Evolutionary conservation across 1,284 basidiomycete species (phyloP).

Genomic region (Polyporus tsugae): DNA sequence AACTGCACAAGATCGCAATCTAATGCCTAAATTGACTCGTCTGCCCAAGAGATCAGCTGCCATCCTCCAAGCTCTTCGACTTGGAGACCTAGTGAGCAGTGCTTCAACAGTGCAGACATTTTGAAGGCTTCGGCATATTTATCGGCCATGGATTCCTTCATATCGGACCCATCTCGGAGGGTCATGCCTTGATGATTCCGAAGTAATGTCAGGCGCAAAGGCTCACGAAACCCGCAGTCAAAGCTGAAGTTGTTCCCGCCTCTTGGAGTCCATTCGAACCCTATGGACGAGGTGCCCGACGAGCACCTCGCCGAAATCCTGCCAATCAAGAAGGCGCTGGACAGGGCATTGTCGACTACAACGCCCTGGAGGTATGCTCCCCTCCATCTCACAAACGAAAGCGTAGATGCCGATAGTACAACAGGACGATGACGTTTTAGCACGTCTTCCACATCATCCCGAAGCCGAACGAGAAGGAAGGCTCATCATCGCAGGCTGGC

Average conservation of each 20-base stretch:
- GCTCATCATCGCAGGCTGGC: too few relatives aligned
- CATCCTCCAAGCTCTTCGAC: constrained; percentile 81
- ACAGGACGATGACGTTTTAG: constrained; percentile 83
- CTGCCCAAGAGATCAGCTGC: constrained; percentile 61
- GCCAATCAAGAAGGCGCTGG: constrained; percentile 78
- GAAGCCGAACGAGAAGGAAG: constrained; percentile 76
- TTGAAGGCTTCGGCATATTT: too few relatives aligned
- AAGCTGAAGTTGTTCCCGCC: background rate
- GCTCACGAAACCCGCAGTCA: too few relatives aligned
- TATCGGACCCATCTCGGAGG: constrained; percentile 81
- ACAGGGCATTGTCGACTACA: constrained; percentile 80
- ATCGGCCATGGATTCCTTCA: constrained; percentile 62
- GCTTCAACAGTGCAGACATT: too few relatives aligned
- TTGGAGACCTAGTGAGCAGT: background rate
- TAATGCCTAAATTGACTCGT: background rate
- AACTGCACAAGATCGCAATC: background rate
- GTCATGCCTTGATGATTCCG: constrained; percentile 88
- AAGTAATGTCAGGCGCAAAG: constrained; percentile 60
- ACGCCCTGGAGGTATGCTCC: constrained; percentile 72
- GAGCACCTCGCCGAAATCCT: constrained; percentile 78
- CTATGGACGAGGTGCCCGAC: constrained; percentile 83
- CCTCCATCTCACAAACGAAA: background rate
- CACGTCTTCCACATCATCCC: constrained; percentile 91
- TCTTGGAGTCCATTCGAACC: constrained; percentile 73
- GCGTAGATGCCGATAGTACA: constrained; percentile 65